Evolutionary conservation across 148 eudicot genomes (phyloP).

Genomic region (Persicaria tinctoria): DNA sequence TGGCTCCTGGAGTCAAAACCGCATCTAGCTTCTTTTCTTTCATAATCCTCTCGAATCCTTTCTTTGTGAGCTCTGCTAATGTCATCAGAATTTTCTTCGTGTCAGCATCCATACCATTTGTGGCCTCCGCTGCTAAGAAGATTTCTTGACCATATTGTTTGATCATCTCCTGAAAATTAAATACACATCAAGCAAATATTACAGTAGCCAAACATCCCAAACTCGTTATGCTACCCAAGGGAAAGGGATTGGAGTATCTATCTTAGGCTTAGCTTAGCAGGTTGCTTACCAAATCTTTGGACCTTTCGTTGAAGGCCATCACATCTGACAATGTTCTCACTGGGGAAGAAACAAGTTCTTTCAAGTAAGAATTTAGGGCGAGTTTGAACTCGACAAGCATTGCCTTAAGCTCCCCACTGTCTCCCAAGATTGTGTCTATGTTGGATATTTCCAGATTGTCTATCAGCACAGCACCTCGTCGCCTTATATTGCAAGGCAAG

Average conservation of each 20-base stretch:
- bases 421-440: constrained; percentile 22
- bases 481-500: constrained; percentile 17
- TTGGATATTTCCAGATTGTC: constrained; percentile 38
- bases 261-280: too few species aligned
- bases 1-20: constrained; percentile 15
- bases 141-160: constrained; percentile 31
- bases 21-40: too few species aligned
- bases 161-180: constrained; percentile 32
- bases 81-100: constrained; percentile 19
- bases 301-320: constrained; percentile 34
- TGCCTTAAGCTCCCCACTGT: constrained; percentile 16
- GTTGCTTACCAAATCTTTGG: constrained; percentile 11
- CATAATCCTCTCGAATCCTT: too few species aligned
- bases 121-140: constrained; percentile 31
- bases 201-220: too few species aligned
- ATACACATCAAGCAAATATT: not conserved
- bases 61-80: too few species aligned
- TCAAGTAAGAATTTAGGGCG: constrained; percentile 33
- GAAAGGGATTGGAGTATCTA: too few species aligned
- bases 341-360: constrained; percentile 30
- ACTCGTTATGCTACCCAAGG: too few species aligned
- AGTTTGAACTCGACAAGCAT: constrained; percentile 44
- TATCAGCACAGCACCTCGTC: constrained; percentile 34
- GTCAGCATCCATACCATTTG: constrained; percentile 29
- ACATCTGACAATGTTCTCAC: constrained; percentile 36